phyloP scores from a whole-genome alignment of 306 rosid species.

The Quercus bicolor region DNA sequence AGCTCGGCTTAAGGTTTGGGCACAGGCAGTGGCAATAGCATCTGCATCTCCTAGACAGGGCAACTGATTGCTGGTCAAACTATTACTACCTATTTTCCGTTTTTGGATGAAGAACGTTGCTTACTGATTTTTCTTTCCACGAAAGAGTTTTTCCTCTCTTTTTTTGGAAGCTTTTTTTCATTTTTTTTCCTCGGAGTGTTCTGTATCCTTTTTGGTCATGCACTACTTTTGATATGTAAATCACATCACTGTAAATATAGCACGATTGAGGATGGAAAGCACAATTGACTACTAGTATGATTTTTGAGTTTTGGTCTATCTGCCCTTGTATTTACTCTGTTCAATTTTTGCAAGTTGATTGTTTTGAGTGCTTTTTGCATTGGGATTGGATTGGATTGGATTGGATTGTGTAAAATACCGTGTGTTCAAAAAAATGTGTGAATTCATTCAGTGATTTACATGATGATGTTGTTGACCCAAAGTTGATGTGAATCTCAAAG shows the following conservation, averaged over 20 bases:
- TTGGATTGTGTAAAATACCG: not conserved
- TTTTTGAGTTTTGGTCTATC: not conserved
- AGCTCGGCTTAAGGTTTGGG: slow-evolving; percentile 92
- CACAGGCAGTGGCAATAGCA: slow-evolving; percentile 84
- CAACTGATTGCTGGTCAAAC: slow-evolving; percentile 24
- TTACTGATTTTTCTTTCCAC: slow-evolving; percentile 1
- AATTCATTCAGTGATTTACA: not conserved
- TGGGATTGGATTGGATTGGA: not conserved
- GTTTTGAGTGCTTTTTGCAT: not conserved
- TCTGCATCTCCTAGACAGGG: slow-evolving; percentile 47
- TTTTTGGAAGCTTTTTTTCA: not conserved
- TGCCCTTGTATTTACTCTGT: not conserved
- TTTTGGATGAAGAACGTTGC: not conserved
- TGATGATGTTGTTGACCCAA: not conserved
- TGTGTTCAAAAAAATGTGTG: not conserved
- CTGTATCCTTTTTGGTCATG: slow-evolving; percentile 11
- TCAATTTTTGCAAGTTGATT: not conserved
- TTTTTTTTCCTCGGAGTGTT: not conserved
- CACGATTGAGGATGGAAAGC: slow-evolving; percentile 17
- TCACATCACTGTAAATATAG: not conserved
- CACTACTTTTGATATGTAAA: slow-evolving; percentile 26
- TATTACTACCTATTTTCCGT: not conserved
- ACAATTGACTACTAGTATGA: not conserved
- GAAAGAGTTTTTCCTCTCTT: not conserved
- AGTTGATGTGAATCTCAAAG: not conserved